Percentiles rank a stretch among this genome's conserved stretches.
phyloP scores from a whole-genome alignment of 2,329 filamentous ascomycete genomes.

The Cytospora paraplurivora region DNA sequence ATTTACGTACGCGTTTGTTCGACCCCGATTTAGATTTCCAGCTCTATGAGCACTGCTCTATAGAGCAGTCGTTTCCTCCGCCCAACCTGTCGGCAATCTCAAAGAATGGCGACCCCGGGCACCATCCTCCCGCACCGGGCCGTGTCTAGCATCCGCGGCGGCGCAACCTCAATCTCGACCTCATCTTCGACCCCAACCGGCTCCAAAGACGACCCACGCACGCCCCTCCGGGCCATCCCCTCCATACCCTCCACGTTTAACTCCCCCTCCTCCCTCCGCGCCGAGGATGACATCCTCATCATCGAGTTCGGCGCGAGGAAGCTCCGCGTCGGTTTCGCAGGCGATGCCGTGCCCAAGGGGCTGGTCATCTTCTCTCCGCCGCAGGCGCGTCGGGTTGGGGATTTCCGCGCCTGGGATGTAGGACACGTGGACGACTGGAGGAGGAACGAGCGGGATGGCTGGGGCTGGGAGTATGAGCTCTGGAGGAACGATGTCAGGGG shows the following conservation, averaged over 20 bases:
- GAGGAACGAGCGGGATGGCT: slow-evolving; percentile 50
- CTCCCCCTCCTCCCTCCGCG: slow-evolving; percentile 61
- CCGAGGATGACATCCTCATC: slow-evolving; percentile 83
- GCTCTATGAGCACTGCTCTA: not conserved
- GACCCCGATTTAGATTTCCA: not conserved
- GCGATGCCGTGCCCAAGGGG: slow-evolving; percentile 75
- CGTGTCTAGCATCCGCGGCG: slow-evolving; percentile 58
- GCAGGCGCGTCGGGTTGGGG: slow-evolving; percentile 74
- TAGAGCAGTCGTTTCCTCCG: not conserved
- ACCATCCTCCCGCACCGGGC: slow-evolving; percentile 57
- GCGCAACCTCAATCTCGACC: slow-evolving; percentile 28
- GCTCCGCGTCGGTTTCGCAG: slow-evolving; percentile 82
- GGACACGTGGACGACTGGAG: slow-evolving; percentile 53
- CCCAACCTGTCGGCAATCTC: not conserved
- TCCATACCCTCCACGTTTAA: slow-evolving; percentile 58
- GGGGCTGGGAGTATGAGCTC: slow-evolving; percentile 70
- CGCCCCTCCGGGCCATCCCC: slow-evolving; percentile 58
- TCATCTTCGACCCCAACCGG: slow-evolving; percentile 10
- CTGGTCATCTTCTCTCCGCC: slow-evolving; percentile 73
- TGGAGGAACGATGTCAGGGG: slow-evolving; percentile 76
- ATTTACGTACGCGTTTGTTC: slow-evolving; percentile 1
- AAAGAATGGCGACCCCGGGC: slow-evolving; percentile 48
- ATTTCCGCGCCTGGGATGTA: slow-evolving; percentile 72
- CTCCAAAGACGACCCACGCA: slow-evolving; percentile 56
- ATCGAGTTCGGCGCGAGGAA: slow-evolving; percentile 81